Conservation (phyloP, 208 protist genomes). For the Vickermania spadyakhi region DNA sequence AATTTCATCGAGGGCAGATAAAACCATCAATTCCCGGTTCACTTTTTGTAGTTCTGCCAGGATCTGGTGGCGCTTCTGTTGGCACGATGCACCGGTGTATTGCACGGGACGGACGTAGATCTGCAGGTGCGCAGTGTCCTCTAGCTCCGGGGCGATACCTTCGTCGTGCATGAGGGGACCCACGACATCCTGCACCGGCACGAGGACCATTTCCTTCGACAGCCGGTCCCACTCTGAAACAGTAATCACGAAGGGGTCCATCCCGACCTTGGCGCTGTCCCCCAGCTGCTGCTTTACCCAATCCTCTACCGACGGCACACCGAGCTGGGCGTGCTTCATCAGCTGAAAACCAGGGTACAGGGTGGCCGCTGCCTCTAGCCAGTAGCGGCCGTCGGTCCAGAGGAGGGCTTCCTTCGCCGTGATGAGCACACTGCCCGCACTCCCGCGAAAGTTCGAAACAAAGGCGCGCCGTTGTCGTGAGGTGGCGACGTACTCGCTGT, state of each 20-base stretch:
- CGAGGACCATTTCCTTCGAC: constrained; percentile 42
- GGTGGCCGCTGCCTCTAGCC: constrained; percentile 82
- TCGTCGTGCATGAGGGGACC: constrained; percentile 20
- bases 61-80: constrained; percentile 48
- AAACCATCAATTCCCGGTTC: constrained; percentile 47
- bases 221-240: constrained; percentile 71
- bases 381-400: constrained; percentile 98
- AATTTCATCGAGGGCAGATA: constrained; percentile 89
- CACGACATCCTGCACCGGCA: constrained; percentile 47
- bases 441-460: constrained; percentile 94
- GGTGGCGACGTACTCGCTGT: constrained; percentile 93
- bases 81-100: constrained; percentile 53
- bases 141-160: constrained; percentile 1
- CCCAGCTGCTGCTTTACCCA: constrained; percentile 53
- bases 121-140: constrained; percentile 3
- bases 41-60: constrained; percentile 32
- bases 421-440: constrained; percentile 84
- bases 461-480: constrained; percentile 87
- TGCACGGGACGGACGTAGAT: constrained; percentile 50
- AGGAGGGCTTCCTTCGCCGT: constrained; percentile 75
- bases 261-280: constrained; percentile 24
- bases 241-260: constrained; percentile 62
- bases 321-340: constrained; percentile 70
- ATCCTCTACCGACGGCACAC: constrained; percentile 52
- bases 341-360: constrained; percentile 76